Conservation (phyloP, 345 rosid species). For the Melaleuca quinquenervia region DNA sequence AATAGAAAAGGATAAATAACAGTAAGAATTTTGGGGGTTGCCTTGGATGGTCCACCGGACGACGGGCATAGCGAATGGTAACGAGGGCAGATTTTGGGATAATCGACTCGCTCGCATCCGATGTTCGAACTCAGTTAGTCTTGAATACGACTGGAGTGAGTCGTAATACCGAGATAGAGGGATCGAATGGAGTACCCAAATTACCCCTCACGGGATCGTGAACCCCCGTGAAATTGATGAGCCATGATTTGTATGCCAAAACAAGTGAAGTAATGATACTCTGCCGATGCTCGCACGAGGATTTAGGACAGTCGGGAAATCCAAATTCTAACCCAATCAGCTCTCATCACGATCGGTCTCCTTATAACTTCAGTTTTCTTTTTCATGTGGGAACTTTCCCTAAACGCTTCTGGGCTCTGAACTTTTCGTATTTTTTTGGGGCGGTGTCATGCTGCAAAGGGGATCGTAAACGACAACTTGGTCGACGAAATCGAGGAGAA, state of each 20-base stretch:
- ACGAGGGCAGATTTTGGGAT: neutral
- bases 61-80: neutral
- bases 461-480: neutral
- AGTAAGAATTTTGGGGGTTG: neutral
- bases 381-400: neutral
- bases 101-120: neutral
- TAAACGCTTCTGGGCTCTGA: neutral
- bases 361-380: no score
- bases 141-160: neutral
- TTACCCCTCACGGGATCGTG: accelerated
- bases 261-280: neutral
- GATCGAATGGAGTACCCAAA: neutral
- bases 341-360: neutral
- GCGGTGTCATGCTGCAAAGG: neutral
- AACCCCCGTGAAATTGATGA: neutral
- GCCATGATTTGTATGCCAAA: neutral
- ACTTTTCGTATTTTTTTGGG: neutral
- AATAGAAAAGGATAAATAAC: neutral
- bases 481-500: neutral
- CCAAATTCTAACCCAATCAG: neutral
- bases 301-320: neutral
- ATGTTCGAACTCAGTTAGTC: neutral
- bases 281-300: accelerated
- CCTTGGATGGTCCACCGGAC: neutral
- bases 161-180: neutral